These are phyloP conservation scores for Symbiotaphrina buchneri DNA, from an alignment of 495 filamentous ascomycete genomes.

Conservation along the genomic window DNA sequence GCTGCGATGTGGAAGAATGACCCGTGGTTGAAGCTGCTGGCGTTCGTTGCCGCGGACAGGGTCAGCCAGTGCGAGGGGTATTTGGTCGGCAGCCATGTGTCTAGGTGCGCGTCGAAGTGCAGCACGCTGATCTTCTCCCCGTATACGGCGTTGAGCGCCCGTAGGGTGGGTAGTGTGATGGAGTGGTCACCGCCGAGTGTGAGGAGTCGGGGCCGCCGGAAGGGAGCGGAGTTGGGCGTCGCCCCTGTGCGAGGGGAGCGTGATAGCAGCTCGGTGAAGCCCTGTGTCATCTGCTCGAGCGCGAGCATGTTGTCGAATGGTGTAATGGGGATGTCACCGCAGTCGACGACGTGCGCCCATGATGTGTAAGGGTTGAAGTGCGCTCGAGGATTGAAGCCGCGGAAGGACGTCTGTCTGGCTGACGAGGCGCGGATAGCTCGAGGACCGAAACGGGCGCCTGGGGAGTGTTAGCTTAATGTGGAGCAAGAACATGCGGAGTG, in stretches of 20 bases:
- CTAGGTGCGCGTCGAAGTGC: conserved; percentile 29
- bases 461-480: not conserved
- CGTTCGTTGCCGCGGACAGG: not conserved
- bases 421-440: conserved; percentile 23
- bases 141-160: conserved; percentile 15
- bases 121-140: conserved; percentile 27
- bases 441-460: conserved; percentile 26
- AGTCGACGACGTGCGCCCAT: conserved; percentile 27
- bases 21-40: conserved; percentile 3
- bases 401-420: conserved; percentile 10
- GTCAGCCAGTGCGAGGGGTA: not conserved
- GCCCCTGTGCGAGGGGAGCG: conserved; percentile 2
- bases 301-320: conserved; percentile 28
- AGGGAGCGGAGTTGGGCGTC: not conserved
- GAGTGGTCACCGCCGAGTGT: conserved; percentile 29
- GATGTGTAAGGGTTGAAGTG: conserved; percentile 19
- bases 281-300: conserved; percentile 15
- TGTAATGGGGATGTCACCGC: conserved; percentile 26
- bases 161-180: conserved; percentile 22
- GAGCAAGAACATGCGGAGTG: not conserved
- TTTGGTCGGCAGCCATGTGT: conserved; percentile 7
- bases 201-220: conserved; percentile 19
- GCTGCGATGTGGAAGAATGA: conserved; percentile 1
- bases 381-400: conserved; percentile 2
- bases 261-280: conserved; percentile 8